phyloP scores from a whole-genome alignment of 768 basidiomycete species.

The Tricholoma matsutake region DNA sequence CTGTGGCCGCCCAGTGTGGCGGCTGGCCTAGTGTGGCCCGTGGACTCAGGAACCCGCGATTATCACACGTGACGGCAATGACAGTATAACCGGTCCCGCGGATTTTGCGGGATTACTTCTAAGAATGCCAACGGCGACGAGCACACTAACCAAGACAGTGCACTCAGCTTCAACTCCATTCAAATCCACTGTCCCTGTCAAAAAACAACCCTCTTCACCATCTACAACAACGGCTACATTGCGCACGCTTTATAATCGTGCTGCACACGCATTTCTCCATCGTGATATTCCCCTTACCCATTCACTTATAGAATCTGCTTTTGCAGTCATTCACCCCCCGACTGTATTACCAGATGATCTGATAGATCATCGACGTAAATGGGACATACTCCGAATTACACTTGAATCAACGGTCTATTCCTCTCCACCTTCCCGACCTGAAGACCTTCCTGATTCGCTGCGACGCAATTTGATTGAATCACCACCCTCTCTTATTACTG shows the following conservation, averaged over 20 bases:
- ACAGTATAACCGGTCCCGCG: not conserved
- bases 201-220: constrained; percentile 17
- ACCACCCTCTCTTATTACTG: constrained; percentile 52
- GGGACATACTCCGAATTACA: constrained; percentile 86
- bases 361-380: constrained; percentile 64
- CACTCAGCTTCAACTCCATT: constrained; percentile 29
- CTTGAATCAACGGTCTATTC: constrained; percentile 73
- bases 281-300: constrained; percentile 67
- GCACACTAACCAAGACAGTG: constrained; percentile 32
- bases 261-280: constrained; percentile 75
- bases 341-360: constrained; percentile 35
- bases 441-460: constrained; percentile 48
- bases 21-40: too few relatives aligned
- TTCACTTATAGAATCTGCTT: constrained; percentile 65
- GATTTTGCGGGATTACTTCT: not conserved
- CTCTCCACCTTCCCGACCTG: constrained; percentile 45
- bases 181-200: constrained; percentile 26
- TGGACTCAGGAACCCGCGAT: too few relatives aligned
- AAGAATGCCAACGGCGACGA: constrained; percentile 51
- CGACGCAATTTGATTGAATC: constrained; percentile 54
- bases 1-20: too few relatives aligned
- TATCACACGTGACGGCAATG: not conserved
- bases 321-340: constrained; percentile 52
- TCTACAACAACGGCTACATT: constrained; percentile 47
- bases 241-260: constrained; percentile 71